Evolutionary conservation across 331 rosid species (phyloP), one percentile per base, ranked within the genome.

Genomic region (Cucumis variabilis): DNA sequence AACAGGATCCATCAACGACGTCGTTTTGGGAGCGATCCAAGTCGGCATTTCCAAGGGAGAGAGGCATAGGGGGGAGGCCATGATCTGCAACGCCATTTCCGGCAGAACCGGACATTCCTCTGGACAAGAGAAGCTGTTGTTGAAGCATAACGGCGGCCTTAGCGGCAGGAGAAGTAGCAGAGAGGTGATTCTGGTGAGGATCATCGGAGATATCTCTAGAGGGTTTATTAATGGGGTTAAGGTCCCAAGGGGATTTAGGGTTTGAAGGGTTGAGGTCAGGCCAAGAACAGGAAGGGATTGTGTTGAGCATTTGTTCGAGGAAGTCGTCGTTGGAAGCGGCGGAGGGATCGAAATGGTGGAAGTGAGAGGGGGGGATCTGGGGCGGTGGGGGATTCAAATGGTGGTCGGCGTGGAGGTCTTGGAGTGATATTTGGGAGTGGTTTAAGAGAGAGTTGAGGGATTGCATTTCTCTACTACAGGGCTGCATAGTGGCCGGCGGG

Each of bases 291-390:
- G 95, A 87, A 16, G 93, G 90, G 82, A 95, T 91, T 60, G 85
- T 91, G 60, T 98, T 93, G 85, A 97, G 98, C 93, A 97, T 93
- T 90, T 94, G 98, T 67, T 97, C 96, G 87, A 97, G 93, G 53
- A 97, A 96, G 89, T 95, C 99, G 37, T 96, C 99, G 86, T 94
- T 94, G 55, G 94, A 55, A 28, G 82, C 82, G 13, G 55, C 82
- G 68, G 53, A 48, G 13, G 91, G 92, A 75, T 89, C 80, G 73
- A 66, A 78, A 76, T 70, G 72, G 60, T 86, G 89, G 3, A 62
- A 85, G 46, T 89, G 81, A 48, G 37, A 70, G 25, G 46, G 84
- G 0, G 66, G 88, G 28, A 82, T 86, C 68, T 93, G 93, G 68
- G 77, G 91, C 17, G 94, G 71, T 69, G 84, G 73, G 33, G 91